Conservation (phyloP, 2,329 filamentous ascomycete species). For the Fusarium coffeatum region DNA sequence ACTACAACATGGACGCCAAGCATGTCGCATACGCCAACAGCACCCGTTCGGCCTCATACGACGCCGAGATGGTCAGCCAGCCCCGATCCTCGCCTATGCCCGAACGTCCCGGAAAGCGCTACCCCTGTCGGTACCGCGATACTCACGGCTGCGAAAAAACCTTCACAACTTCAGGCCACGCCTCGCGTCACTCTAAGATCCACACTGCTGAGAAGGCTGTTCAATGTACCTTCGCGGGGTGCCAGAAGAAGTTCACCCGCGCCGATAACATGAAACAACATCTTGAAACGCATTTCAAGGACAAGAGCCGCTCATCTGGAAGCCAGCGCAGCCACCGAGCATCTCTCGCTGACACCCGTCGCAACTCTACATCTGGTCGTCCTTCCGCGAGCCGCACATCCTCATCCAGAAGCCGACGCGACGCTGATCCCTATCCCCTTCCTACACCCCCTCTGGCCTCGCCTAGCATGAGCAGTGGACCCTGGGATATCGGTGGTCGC, state of each 20-base stretch:
- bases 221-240: slow-evolving; percentile 73
- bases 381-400: slow-evolving; percentile 47
- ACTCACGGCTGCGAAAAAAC: slow-evolving; percentile 79
- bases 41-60: slow-evolving; percentile 62
- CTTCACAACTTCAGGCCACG: slow-evolving; percentile 86
- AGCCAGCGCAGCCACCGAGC: slow-evolving; percentile 50
- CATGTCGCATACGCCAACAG: slow-evolving; percentile 57
- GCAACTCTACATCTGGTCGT: slow-evolving; percentile 51
- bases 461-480: slow-evolving; percentile 49
- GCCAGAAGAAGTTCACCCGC: slow-evolving; percentile 83
- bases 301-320: slow-evolving; percentile 62
- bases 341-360: slow-evolving; percentile 49
- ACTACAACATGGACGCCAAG: slow-evolving; percentile 54
- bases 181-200: slow-evolving; percentile 86
- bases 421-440: slow-evolving; percentile 56
- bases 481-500: slow-evolving; percentile 62
- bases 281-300: slow-evolving; percentile 78
- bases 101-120: slow-evolving; percentile 71
- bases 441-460: slow-evolving; percentile 54
- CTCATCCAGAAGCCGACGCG: slow-evolving; percentile 52
- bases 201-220: slow-evolving; percentile 85
- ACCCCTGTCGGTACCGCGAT: slow-evolving; percentile 79
- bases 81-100: slow-evolving; percentile 55
- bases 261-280: slow-evolving; percentile 92
- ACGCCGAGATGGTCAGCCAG: slow-evolving; percentile 58